phyloP scores from a whole-genome alignment of 2,329 filamentous ascomycete genomes.

The Lasiodiplodia hormozganensis region DNA sequence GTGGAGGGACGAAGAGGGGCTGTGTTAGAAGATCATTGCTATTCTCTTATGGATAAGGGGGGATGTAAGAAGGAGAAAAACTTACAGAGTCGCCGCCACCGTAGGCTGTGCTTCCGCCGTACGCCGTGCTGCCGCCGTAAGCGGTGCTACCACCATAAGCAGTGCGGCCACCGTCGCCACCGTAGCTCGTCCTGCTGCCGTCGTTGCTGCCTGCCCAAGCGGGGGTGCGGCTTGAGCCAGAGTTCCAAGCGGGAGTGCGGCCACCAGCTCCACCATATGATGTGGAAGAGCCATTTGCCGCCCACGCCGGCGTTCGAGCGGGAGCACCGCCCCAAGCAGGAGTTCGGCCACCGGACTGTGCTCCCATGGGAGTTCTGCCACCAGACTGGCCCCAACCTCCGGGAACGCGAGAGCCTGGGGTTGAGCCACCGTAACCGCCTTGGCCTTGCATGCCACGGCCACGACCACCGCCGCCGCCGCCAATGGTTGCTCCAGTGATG shows the following conservation, averaged over 20 bases:
- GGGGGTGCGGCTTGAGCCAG: slow-evolving; percentile 36
- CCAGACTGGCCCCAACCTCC: slow-evolving; percentile 33
- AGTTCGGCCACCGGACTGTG: slow-evolving; percentile 61
- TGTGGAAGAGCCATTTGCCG: slow-evolving; percentile 37
- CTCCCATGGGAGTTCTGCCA: slow-evolving; percentile 54
- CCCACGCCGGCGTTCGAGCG: slow-evolving; percentile 58
- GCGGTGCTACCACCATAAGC: slow-evolving; percentile 59
- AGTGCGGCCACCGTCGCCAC: slow-evolving; percentile 48
- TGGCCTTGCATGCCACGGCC: slow-evolving; percentile 36
- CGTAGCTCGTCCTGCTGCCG: slow-evolving; percentile 53
- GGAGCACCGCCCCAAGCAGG: slow-evolving; percentile 64
- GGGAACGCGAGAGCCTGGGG: slow-evolving; percentile 46
- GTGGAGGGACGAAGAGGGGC: slow-evolving; percentile 3
- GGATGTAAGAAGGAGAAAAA: slow-evolving; percentile 11
- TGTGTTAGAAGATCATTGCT: slow-evolving; percentile 13
- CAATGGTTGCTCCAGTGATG: slow-evolving; percentile 77
- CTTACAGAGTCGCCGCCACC: slow-evolving; percentile 54
- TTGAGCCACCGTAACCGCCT: slow-evolving; percentile 39
- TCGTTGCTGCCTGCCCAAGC: slow-evolving; percentile 44
- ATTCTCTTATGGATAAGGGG: background rate
- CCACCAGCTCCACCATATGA: slow-evolving; percentile 55
- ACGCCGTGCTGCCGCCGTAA: slow-evolving; percentile 68
- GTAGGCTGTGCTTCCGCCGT: slow-evolving; percentile 51
- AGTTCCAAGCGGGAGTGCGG: slow-evolving; percentile 43
- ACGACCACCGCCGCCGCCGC: slow-evolving; percentile 63